Evolutionary conservation across 2,329 filamentous ascomycete genomes (phyloP), one percentile per base, ranked within the genome.

Genomic region (Calonectria crousiana): DNA sequence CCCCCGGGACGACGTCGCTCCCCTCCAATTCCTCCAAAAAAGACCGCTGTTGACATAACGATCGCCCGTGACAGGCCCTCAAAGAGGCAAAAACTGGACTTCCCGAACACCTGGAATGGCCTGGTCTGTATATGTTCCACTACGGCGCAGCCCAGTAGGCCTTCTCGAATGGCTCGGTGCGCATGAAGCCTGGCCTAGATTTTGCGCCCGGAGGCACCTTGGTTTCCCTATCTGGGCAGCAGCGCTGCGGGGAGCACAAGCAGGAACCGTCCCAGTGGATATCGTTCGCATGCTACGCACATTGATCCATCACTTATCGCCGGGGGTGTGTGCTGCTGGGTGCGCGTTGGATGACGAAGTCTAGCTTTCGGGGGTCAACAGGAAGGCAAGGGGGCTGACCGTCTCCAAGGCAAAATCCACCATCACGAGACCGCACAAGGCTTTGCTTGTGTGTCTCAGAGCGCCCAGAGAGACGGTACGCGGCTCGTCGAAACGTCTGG

Each of bases 31-130:
- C 34, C 74, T 67, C 64, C 44, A 47, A 47, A 47, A 47, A 74
- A 52, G 66, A 67, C 53, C 60, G 67, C 56, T 69, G 72, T 68
- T 65, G 72, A 80, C 73, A 80, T 80, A 76, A 78, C 64, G 79
- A 80, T 80, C 79, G 75, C 30, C 77, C 64, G 71, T 44, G 14
- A 53, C 67, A 69, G 73, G 69, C 23, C 62, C 77, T 80, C 71
- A 49, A 80, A 78, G 69, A 68, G 75, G 76, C 2, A 47, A 47
- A 47, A 76, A 53, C 65, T 53, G 58, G 49, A 34, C 53, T 49
- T 69, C 52, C 71, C 71, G 60, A 66, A 58, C 32, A 51, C 71
- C 52, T 70, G 71, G 71, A 70, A 70, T 67, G 67, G 60, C 71
- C 67, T 67, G 66, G 67, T 36, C 51, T 47, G 16, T 30, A 56